Evolutionary conservation across 2,329 filamentous ascomycete genomes (phyloP), one percentile per base, ranked within the genome.

Genomic region (Pyrenochaeta sp.): DNA sequence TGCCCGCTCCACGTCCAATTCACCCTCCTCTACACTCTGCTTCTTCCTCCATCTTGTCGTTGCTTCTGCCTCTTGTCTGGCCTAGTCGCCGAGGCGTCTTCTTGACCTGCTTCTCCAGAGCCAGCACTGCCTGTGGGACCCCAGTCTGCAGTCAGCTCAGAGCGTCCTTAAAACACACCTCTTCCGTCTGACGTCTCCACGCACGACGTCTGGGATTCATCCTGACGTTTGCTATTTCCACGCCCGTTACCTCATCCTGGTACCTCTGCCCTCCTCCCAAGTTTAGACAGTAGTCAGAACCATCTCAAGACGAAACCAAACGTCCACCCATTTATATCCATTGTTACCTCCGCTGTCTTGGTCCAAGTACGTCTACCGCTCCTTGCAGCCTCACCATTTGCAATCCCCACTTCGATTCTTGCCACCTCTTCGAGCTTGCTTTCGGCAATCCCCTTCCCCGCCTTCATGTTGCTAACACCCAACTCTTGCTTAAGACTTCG

Each of bases 141-240:
- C 31, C 48, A 37, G 30, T 40, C 47, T 49, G 47, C 58, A 46
- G 48, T 55, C 61, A 55, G 55, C 64, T 56, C 46, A 56, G 49
- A 63, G 58, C 61, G 26, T 47, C 55, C 49, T 53, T 43, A 60
- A 45, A 43, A 58, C 45, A 45, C 49, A 58, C 54, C 30, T 46
- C 36, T 48, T 30, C 31, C 36, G 48, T 61, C 60, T 60, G 52
- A 60, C 53, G 48, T 48, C 42, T 47, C 48, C 50, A 56, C 50
- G 29, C 46, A 48, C 45, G 43, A 55, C 45, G 47, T 44, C 55
- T 50, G 48, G 48, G 39, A 34, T 35, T 50, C 36, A 28, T 47
- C 58, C 51, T 55, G 55, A 55, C 53, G 48, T 55, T 53, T 29
- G 47, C 55, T 45, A 49, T 56, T 55, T 48, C 42, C 44, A 47